Base-by-base conservation (phyloP, 192 early-diverging fungal species). In the Physocladia obscura region DNA sequence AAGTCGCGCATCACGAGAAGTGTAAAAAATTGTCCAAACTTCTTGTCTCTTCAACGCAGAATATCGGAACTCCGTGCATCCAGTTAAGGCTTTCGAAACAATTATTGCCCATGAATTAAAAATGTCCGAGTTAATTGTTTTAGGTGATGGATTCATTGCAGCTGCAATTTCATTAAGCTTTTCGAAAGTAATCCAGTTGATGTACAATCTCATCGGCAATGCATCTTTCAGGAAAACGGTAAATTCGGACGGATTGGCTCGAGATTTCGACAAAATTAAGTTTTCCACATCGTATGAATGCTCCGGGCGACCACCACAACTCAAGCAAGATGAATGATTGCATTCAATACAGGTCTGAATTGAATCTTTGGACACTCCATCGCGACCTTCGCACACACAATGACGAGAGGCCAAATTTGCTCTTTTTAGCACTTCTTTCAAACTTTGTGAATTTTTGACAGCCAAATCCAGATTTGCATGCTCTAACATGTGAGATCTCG, bases 301-400 rank as follows among this genome's bases (percentile, higher is more conserved):
- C 49, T 82, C 76, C 21, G 80, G 80, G n/a, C 77, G 67, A 21
- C 69, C 74, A 1, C 77, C 75, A 47, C 80, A 82, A 19, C 56
- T 62, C 1, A 60, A n/a, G 56, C 80, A 82, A 21, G 80, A 57
- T 0, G 80, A 74, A 51, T 62, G 57, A 3, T 27, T 30, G 52
- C 80, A 82, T 31, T 77, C 77, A 17, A 27, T 32, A 48, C 80
- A 82, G 26, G 39, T 50, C 31, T 67, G 68, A 47, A 81, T 72
- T 30, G 37, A 11, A n/a, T 19, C 36, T 30, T 24, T 27, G 3
- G 71, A 39, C 36, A 77, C 56, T 11, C 54, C 64, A 6, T 47
- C 58, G 0, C 80, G 71, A 3, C 77, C 80, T 71, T 82, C 80
- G 65, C 80, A 82, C 11, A 62, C 67, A 56, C 80, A 82, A 3